phyloP scores from a whole-genome alignment of 2,329 filamentous ascomycete species.

The Trichoderma afroharzianum region DNA sequence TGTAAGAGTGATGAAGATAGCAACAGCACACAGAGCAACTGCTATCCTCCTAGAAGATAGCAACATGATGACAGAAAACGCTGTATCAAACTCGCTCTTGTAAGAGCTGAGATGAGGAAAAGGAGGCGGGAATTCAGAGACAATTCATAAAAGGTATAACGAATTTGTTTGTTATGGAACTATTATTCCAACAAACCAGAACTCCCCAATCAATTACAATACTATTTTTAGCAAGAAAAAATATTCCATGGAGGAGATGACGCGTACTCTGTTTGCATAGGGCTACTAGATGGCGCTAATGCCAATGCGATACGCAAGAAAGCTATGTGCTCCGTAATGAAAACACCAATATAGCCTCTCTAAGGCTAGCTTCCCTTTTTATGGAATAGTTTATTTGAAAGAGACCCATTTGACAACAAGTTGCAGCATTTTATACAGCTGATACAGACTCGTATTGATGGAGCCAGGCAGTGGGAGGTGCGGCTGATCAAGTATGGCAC shows the following conservation, averaged over 20 bases:
- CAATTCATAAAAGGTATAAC: not conserved
- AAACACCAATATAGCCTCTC: not conserved
- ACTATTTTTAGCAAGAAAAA: not conserved
- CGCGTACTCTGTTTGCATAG: not conserved
- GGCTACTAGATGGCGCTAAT: not conserved
- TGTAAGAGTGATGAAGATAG: not conserved
- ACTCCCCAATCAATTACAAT: not conserved
- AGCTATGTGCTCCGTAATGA: not conserved
- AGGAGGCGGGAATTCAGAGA: not conserved
- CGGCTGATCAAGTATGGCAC: not conserved
- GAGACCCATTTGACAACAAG: not conserved
- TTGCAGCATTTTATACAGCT: not conserved
- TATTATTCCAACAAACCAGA: not conserved
- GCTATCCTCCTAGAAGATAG: not conserved
- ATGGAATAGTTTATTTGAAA: not conserved
- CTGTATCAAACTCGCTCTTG: not conserved
- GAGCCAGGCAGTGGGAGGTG: not conserved
- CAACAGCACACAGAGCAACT: not conserved
- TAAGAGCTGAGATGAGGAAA: not conserved
- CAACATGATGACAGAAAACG: not conserved
- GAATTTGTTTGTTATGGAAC: not conserved
- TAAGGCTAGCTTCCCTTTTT: not conserved
- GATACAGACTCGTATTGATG: not conserved
- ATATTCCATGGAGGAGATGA: not conserved
- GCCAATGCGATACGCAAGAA: not conserved